Evolutionary conservation across 805 yeast species (phyloP).

Genomic region (Candida boidinii): DNA sequence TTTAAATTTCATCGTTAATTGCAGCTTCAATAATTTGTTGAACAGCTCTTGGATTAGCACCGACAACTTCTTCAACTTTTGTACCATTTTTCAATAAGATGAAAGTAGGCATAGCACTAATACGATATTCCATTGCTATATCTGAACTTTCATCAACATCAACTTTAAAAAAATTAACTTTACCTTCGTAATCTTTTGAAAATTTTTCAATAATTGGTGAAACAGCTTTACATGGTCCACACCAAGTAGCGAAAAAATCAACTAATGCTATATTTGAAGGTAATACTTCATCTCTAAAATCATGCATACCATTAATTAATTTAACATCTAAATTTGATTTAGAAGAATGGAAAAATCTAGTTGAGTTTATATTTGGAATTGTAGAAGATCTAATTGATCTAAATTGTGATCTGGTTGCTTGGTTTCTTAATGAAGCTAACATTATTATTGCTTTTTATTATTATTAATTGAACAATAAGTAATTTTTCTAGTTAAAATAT

Average conservation of each 20-base stretch:
- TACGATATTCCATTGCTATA: conserved; percentile 50
- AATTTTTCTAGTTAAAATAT: no score
- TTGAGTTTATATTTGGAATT: no score
- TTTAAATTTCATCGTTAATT: conserved; percentile 8
- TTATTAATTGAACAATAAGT: no score
- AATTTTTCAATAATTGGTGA: conserved; percentile 43
- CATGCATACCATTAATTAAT: conserved; percentile 24
- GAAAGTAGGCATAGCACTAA: conserved; percentile 75
- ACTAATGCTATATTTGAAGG: conserved; percentile 39
- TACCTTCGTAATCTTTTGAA: conserved; percentile 31
- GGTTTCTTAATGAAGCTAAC: conserved; percentile 3
- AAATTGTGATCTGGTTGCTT: no score
- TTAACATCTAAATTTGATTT: conserved; percentile 15
- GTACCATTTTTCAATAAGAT: conserved; percentile 54
- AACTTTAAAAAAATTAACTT: conserved; percentile 56
- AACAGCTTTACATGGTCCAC: conserved; percentile 73
- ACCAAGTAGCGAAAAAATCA: conserved; percentile 69
- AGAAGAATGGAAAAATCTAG: conserved; percentile 9
- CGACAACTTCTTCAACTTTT: conserved; percentile 48
- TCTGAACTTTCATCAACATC: conserved; percentile 61
- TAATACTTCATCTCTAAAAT: conserved; percentile 27
- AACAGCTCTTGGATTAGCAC: conserved; percentile 45
- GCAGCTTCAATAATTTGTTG: conserved; percentile 21
- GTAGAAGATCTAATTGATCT: no score
- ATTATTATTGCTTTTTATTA: no score